Evolutionary conservation across 2,329 filamentous ascomycete species (phyloP).

Genomic region (Talaromyces marneffei): DNA sequence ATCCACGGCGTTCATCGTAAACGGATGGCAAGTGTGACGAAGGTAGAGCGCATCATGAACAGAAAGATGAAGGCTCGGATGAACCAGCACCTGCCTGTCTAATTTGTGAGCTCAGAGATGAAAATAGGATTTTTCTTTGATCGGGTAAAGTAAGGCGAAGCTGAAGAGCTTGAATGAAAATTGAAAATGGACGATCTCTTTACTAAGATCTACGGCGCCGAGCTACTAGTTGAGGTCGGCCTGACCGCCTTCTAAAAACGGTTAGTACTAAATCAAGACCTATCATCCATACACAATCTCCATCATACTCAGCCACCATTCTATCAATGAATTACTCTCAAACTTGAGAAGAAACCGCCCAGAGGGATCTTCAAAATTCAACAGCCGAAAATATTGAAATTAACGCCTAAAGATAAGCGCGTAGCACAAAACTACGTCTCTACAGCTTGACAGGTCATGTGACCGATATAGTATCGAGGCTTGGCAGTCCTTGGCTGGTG

Average conservation of each 20-base stretch:
- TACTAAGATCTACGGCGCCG: background rate
- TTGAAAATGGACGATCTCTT: background rate
- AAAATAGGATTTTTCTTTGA: background rate
- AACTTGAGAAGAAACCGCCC: background rate
- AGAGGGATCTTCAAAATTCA: background rate
- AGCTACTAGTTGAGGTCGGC: background rate
- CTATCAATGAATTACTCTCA: background rate
- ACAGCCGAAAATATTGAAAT: background rate
- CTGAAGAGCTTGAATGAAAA: background rate
- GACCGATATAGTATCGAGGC: background rate
- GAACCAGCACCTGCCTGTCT: slow-evolving; percentile 16
- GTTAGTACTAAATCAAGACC: background rate
- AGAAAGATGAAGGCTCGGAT: slow-evolving; percentile 12
- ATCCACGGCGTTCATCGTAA: slow-evolving; percentile 61
- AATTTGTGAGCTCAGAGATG: background rate
- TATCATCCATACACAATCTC: background rate
- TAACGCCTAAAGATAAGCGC: background rate
- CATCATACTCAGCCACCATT: background rate
- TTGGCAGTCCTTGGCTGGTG: background rate
- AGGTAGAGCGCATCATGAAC: slow-evolving; percentile 14
- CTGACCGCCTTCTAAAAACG: background rate
- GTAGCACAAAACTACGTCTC: background rate
- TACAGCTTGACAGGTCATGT: background rate
- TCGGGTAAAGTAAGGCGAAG: background rate
- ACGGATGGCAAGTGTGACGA: slow-evolving; percentile 8